phyloP scores from a whole-genome alignment of 1,284 basidiomycete genomes.

The Grifola frondosa region DNA sequence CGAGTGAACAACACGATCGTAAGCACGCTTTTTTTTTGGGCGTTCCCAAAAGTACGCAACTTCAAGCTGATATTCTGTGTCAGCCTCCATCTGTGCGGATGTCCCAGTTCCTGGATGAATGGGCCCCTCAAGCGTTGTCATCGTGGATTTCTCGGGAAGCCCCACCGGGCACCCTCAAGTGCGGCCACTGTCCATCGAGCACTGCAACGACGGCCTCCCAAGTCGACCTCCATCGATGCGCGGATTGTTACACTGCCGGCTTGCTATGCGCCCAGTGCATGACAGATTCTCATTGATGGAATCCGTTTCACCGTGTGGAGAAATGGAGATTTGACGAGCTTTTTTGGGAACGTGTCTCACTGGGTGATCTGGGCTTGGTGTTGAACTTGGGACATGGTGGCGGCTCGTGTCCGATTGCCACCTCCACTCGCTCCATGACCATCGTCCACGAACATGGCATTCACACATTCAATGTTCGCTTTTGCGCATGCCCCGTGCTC shows the following conservation, averaged over 20 bases:
- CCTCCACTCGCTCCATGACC: background rate
- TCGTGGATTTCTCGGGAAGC: no score
- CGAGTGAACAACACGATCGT: no score
- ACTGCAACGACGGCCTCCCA: no score
- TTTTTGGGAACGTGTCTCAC: conserved; percentile 4
- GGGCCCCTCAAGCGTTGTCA: no score
- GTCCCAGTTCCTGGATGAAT: no score
- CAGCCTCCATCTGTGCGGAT: no score
- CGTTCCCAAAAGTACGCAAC: no score
- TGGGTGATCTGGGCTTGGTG: background rate
- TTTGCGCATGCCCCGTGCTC: background rate
- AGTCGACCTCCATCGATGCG: no score
- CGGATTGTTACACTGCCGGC: conserved; percentile 5
- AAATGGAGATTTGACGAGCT: background rate
- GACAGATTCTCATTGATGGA: background rate
- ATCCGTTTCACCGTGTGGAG: conserved; percentile 11
- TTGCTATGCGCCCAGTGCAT: conserved; percentile 1
- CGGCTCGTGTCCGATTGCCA: background rate
- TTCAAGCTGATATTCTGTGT: no score
- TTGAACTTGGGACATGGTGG: conserved; percentile 3
- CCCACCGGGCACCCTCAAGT: no score
- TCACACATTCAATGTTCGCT: background rate
- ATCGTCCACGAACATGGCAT: conserved; percentile 9
- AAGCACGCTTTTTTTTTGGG: no score
- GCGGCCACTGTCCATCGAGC: no score